A percentile compares a stretch with the other conserved stretches of the same genome.
phyloP scores from a whole-genome alignment of 768 basidiomycete species.

The Pisolithus albus region DNA sequence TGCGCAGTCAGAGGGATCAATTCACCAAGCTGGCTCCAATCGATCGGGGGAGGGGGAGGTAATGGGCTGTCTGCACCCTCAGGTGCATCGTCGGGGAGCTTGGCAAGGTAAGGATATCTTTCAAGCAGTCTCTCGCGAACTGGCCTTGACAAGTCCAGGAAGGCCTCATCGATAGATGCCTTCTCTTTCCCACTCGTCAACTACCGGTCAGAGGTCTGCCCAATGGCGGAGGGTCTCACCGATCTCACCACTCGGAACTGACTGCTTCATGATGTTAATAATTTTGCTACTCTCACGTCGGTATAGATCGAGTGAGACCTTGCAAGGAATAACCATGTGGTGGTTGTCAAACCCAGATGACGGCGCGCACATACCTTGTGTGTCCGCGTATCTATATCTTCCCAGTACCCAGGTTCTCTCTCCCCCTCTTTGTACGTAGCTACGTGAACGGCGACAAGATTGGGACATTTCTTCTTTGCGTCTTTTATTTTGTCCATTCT shows the following conservation, averaged over 20 bases:
- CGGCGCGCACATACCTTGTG: slow-evolving; percentile 64
- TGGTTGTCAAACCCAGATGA: neutral
- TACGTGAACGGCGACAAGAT: slow-evolving; percentile 82
- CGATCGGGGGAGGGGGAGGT: slow-evolving; percentile 60
- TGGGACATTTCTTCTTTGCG: slow-evolving; percentile 79
- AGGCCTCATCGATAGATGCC: slow-evolving; percentile 96
- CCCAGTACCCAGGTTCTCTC: slow-evolving; percentile 83
- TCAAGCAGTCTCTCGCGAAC: slow-evolving; percentile 70
- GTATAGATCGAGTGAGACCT: slow-evolving; percentile 93
- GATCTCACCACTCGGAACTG: slow-evolving; percentile 72
- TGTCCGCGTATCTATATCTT: slow-evolving; percentile 79
- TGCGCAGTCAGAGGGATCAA: slow-evolving; percentile 50
- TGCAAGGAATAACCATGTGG: neutral
- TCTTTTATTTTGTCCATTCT: slow-evolving; percentile 80
- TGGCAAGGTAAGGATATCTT: slow-evolving; percentile 68
- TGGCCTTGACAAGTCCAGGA: slow-evolving; percentile 82
- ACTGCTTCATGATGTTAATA: slow-evolving; percentile 72
- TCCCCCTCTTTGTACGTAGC: slow-evolving; percentile 92
- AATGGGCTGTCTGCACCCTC: slow-evolving; percentile 70
- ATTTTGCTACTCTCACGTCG: slow-evolving; percentile 87
- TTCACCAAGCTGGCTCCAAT: slow-evolving; percentile 56
- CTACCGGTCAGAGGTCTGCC: neutral
- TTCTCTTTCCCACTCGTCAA: slow-evolving; percentile 54
- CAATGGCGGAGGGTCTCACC: slow-evolving; percentile 39
- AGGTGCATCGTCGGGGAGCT: slow-evolving; percentile 61